These are phyloP conservation scores for Leccinum aurantiacum DNA, from an alignment of 768 basidiomycete species.

Conservation along the genomic window DNA sequence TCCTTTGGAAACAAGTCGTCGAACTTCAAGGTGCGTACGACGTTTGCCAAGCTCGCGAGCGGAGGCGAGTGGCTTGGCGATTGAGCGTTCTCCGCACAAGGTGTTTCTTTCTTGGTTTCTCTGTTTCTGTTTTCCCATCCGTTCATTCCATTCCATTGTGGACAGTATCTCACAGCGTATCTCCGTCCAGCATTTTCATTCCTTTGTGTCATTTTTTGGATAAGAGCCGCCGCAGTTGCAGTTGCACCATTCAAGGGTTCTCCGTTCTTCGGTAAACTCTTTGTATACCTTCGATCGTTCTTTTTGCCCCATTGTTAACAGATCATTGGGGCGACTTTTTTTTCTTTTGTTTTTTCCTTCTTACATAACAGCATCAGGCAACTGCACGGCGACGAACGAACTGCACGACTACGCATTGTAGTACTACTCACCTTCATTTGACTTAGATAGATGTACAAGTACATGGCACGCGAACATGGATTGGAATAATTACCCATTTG, in stretches of 20 bases:
- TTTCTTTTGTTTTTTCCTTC: neutral
- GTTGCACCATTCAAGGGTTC: neutral
- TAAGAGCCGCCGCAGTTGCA: no score
- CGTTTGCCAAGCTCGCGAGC: no score
- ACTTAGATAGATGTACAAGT: constrained; percentile 8
- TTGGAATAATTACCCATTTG: neutral
- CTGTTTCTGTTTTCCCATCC: no score
- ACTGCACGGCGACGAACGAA: constrained; percentile 3
- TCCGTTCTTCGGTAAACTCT: neutral
- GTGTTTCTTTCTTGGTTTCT: no score
- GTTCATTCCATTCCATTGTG: no score
- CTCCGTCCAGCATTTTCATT: no score
- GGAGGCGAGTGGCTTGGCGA: no score
- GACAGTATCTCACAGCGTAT: no score
- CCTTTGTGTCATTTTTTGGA: no score
- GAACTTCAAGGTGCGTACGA: no score
- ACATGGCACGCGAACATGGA: neutral
- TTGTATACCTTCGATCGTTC: constrained; percentile 20
- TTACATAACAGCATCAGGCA: neutral
- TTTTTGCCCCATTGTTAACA: neutral
- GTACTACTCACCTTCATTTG: constrained; percentile 27
- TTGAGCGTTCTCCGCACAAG: no score
- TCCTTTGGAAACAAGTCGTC: no score
- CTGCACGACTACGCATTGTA: constrained; percentile 24
- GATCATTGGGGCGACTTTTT: neutral